phyloP scores from a whole-genome alignment of 495 filamentous ascomycete genomes.

The Penicillium paradoxum region DNA sequence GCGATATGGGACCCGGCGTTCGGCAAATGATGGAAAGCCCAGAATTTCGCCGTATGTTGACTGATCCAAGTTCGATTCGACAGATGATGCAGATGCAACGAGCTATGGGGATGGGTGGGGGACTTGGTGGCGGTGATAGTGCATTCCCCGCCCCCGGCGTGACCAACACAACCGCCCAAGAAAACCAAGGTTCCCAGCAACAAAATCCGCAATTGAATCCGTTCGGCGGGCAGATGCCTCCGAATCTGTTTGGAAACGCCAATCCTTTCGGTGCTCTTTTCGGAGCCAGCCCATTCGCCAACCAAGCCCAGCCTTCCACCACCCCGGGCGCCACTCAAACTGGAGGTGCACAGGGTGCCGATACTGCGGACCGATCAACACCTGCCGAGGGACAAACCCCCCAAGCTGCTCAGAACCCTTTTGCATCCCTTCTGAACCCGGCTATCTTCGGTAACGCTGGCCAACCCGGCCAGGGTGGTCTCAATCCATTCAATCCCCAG shows the following conservation, averaged over 20 bases:
- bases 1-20: slow-evolving; percentile 72
- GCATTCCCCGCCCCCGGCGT: slow-evolving; percentile 86
- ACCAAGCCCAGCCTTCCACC: slow-evolving; percentile 20
- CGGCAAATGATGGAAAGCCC: slow-evolving; percentile 82
- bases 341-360: slow-evolving; percentile 15
- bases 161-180: slow-evolving; percentile 62
- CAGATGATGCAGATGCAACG: slow-evolving; percentile 75
- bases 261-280: slow-evolving; percentile 77
- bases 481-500: slow-evolving; percentile 46
- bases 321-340: slow-evolving; percentile 21
- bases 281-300: slow-evolving; percentile 37
- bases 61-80: slow-evolving; percentile 80
- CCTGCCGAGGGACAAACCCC: slow-evolving; percentile 25
- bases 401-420: slow-evolving; percentile 46
- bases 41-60: slow-evolving; percentile 87
- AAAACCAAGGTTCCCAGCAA: slow-evolving; percentile 39
- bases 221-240: slow-evolving; percentile 24
- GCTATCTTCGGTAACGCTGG: slow-evolving; percentile 30
- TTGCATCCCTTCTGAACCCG: slow-evolving; percentile 48
- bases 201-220: slow-evolving; percentile 35
- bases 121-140: slow-evolving; percentile 36
- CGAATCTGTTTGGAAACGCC: slow-evolving; percentile 20
- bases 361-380: slow-evolving; percentile 23
- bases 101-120: slow-evolving; percentile 55
- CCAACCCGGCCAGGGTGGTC: slow-evolving; percentile 26